Evolutionary conservation across 106 monocot species (phyloP).

Genomic region (Platanthera zijinensis): DNA sequence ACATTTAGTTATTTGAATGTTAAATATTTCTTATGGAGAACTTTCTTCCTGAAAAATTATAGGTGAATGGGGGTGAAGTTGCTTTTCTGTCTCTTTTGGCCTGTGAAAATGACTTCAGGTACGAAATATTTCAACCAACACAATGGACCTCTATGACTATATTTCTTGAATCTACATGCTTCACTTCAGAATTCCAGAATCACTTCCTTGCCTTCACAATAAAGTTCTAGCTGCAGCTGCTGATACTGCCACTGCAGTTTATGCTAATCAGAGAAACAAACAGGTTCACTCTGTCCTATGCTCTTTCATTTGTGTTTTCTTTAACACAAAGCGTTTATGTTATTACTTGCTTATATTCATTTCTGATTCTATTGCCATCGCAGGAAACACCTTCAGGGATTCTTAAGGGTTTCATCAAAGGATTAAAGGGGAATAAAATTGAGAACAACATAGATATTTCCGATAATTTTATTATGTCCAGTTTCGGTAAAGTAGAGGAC

Average conservation of each 20-base stretch:
- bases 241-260: slow-evolving; percentile 48
- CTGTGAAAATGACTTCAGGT: slow-evolving; percentile 72
- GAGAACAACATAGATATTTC: slow-evolving; percentile 22
- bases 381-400: slow-evolving; percentile 45
- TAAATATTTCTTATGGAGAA: slow-evolving; percentile 1
- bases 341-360: neutral
- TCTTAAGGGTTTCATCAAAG: slow-evolving; percentile 69
- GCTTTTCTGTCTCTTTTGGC: slow-evolving; percentile 61
- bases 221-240: slow-evolving; percentile 93
- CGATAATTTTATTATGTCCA: slow-evolving; percentile 12
- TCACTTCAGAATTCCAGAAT: slow-evolving; percentile 67
- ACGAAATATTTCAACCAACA: slow-evolving; percentile 8
- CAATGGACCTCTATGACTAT: neutral
- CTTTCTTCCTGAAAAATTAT: slow-evolving; percentile 6
- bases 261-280: slow-evolving; percentile 52
- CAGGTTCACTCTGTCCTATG: slow-evolving; percentile 32
- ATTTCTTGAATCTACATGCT: slow-evolving; percentile 5
- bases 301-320: neutral
- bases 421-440: slow-evolving; percentile 56
- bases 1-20: neutral
- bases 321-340: neutral
- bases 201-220: slow-evolving; percentile 87
- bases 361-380: slow-evolving; percentile 11
- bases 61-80: slow-evolving; percentile 91
- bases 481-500: slow-evolving; percentile 44